These are phyloP conservation scores for Combretum micranthum DNA, from an alignment of 345 rosid genomes.

Conservation along the genomic window DNA sequence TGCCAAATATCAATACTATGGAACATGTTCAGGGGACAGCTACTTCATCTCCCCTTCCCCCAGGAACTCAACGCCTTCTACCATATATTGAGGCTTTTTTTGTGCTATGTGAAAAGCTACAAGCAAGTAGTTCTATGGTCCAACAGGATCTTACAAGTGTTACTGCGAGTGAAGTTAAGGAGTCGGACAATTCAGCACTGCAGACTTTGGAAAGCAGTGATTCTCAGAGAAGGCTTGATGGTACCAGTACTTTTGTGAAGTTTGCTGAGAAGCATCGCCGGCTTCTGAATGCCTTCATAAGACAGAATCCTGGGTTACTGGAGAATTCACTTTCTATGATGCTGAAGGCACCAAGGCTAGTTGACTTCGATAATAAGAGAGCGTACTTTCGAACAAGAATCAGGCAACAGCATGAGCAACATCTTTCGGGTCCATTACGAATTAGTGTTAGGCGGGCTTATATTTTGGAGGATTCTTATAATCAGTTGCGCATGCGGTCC, in stretches of 20 bases:
- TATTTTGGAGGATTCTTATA: constrained; percentile 95
- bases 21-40: constrained; percentile 58
- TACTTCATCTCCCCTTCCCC: constrained; percentile 68
- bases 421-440: constrained; percentile 82
- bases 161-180: constrained; percentile 81
- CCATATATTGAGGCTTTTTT: constrained; percentile 96
- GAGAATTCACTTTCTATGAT: constrained; percentile 90
- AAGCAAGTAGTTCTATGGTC: constrained; percentile 36
- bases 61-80: constrained; percentile 90
- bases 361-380: constrained; percentile 93
- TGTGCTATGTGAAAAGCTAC: constrained; percentile 87
- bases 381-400: constrained; percentile 91
- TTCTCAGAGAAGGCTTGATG: constrained; percentile 65
- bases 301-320: constrained; percentile 81
- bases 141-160: constrained; percentile 67
- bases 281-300: constrained; percentile 77
- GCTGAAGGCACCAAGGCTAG: constrained; percentile 88
- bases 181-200: constrained; percentile 49
- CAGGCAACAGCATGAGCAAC: constrained; percentile 85
- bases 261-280: constrained; percentile 95
- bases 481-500: constrained; percentile 93
- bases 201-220: constrained; percentile 30
- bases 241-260: constrained; percentile 69
- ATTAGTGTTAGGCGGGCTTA: constrained; percentile 87
- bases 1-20: constrained; percentile 38